Percentiles rank a stretch among this genome's conserved stretches.
Evolutionary conservation across 371 early-diverging fungal species (phyloP).

Genomic region (Lichtheimia ramosa): DNA sequence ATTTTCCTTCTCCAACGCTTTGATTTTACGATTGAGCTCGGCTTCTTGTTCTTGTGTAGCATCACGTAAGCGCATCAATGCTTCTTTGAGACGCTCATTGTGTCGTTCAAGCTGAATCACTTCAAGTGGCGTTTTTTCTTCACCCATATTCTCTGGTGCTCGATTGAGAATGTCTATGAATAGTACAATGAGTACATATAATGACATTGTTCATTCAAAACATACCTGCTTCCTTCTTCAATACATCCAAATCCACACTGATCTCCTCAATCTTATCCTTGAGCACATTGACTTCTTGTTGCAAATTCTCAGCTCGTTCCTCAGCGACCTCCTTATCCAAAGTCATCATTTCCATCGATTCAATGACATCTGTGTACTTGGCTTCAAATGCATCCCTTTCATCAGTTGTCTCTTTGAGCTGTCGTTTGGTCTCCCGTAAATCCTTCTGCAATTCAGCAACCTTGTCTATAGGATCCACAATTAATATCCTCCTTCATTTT

Average conservation of each 20-base stretch:
- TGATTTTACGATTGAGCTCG: constrained; percentile 65
- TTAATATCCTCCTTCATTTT: too few species aligned
- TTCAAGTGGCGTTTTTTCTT: constrained; percentile 58
- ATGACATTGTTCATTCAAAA: not conserved
- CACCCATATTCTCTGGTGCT: constrained; percentile 25
- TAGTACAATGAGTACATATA: not conserved
- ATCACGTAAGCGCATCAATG: constrained; percentile 83
- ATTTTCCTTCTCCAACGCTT: constrained; percentile 71
- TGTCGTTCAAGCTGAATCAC: constrained; percentile 73
- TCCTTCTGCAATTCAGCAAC: constrained; percentile 75
- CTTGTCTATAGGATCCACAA: constrained; percentile 40
- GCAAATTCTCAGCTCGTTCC: constrained; percentile 77
- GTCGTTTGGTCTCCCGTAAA: constrained; percentile 58
- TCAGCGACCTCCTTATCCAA: constrained; percentile 93
- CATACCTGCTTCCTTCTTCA: constrained; percentile 60
- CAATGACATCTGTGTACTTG: constrained; percentile 72
- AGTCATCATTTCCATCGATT: constrained; percentile 82
- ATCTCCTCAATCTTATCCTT: constrained; percentile 85
- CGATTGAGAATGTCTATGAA: constrained; percentile 36
- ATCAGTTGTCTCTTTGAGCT: constrained; percentile 49
- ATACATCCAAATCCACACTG: constrained; percentile 68
- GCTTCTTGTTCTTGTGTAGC: constrained; percentile 73
- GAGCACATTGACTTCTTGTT: constrained; percentile 68
- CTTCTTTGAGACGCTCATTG: constrained; percentile 87
- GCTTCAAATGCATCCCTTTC: constrained; percentile 69